These are phyloP conservation scores for Mimosa bimucronata DNA, from an alignment of 306 rosid genomes.

Conservation along the genomic window DNA sequence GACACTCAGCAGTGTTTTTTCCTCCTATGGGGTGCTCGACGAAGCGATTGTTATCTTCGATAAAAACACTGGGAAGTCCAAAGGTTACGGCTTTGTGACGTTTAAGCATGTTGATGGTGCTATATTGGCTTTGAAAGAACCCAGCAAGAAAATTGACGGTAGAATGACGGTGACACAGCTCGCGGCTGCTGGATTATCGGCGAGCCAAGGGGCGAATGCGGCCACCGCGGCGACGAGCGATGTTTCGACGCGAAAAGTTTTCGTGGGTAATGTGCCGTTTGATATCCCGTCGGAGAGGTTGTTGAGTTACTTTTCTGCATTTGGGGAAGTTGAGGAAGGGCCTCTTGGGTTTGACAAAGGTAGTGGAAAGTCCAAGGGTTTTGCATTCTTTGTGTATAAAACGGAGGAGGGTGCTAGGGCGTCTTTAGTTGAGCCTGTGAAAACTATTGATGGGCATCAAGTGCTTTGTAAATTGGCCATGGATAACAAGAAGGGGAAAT, in stretches of 20 bases:
- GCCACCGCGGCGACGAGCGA: slow-evolving; percentile 2
- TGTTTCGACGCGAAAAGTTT: slow-evolving; percentile 59
- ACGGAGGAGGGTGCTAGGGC: slow-evolving; percentile 66
- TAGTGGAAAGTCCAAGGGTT: slow-evolving; percentile 65
- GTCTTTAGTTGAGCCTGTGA: slow-evolving; percentile 59
- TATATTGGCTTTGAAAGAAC: slow-evolving; percentile 63
- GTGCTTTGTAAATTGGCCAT: slow-evolving; percentile 58
- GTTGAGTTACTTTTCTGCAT: slow-evolving; percentile 49
- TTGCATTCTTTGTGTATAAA: slow-evolving; percentile 70
- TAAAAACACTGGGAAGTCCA: slow-evolving; percentile 58
- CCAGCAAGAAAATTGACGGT: slow-evolving; percentile 73
- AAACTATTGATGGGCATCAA: slow-evolving; percentile 64
- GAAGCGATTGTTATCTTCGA: slow-evolving; percentile 68
- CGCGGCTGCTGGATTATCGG: slow-evolving; percentile 37
- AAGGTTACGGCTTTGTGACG: slow-evolving; percentile 76
- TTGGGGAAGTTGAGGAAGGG: slow-evolving; percentile 78
- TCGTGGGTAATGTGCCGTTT: slow-evolving; percentile 66
- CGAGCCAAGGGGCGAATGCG: slow-evolving; percentile 2
- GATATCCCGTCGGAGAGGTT: slow-evolving; percentile 61
- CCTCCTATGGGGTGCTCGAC: slow-evolving; percentile 65
- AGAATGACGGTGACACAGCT: slow-evolving; percentile 72
- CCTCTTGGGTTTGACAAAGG: slow-evolving; percentile 75
- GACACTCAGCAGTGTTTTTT: slow-evolving; percentile 62
- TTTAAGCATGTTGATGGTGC: slow-evolving; percentile 75
- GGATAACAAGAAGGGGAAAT: slow-evolving; percentile 57